phyloP scores from a whole-genome alignment of 495 filamentous ascomycete species.

The Penicillium ochrochloron region DNA sequence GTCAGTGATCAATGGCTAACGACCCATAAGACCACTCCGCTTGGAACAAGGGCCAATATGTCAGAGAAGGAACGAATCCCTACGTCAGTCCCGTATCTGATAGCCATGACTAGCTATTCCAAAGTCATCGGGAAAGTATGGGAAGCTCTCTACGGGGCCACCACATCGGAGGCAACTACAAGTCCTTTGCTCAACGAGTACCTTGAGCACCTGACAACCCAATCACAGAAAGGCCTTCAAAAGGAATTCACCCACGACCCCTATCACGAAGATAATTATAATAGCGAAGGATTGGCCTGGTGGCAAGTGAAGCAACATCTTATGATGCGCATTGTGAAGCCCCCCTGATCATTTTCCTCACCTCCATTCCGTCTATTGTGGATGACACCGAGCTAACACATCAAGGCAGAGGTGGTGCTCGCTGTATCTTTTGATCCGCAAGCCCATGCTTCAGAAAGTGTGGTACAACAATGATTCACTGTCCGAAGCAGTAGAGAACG shows the following conservation, averaged over 20 bases:
- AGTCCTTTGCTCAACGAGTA: background rate
- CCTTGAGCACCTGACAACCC: background rate
- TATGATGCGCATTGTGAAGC: background rate
- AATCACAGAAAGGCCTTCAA: background rate
- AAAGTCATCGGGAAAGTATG: background rate
- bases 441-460: background rate
- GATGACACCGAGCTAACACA: background rate
- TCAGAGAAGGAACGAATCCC: background rate
- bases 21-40: background rate
- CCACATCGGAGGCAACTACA: background rate
- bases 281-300: background rate
- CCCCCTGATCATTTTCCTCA: no score
- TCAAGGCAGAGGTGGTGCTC: background rate
- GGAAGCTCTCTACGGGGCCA: background rate
- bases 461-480: background rate
- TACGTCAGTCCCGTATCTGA: background rate
- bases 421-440: background rate
- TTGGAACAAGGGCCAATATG: background rate
- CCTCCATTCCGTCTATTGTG: no score
- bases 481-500: conserved; percentile 19
- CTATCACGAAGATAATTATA: background rate
- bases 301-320: background rate
- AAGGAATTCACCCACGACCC: background rate
- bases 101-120: background rate
- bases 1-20: background rate